Base-by-base conservation (phyloP, 1,139 yeast species). In the Komagataea norvegica region DNA sequence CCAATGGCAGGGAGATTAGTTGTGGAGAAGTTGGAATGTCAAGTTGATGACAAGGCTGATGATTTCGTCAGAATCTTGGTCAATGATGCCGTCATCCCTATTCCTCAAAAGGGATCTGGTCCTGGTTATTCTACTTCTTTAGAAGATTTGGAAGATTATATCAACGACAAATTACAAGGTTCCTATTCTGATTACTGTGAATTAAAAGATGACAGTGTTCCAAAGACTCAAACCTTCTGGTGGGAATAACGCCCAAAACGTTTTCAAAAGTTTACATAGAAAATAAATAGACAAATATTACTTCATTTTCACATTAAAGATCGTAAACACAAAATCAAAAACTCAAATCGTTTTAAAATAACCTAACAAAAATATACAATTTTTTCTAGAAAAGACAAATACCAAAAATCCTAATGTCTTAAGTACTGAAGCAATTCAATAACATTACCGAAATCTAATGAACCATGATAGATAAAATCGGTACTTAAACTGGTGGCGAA, bases 401-500 rank as follows among this genome's bases (percentile, higher is more conserved):
- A 30, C n/a, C 15, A 22, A 22, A 30, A 4, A 8, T 15, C 5
- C 26, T 25, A 37, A 11, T 33, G 35, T 24, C 50, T 52, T 47
- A 52, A 46, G 41, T 47, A 52, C 29, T 51, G 54, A 62, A 85
- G 79, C 63, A 86, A 85, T 51, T 72, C 77, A 41, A 94, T 93
- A 48, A 72, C 72, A 38, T 91, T 94, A 58, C 82, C 82, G 29
- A 88, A 77, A 52, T 77, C 87, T 44, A 48, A 48, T 82, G 74
- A 42, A 38, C 97, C 96, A 36, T 86, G 74, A 64, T 91, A 91
- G 45, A 91, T 95, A 62, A 85, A 91, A 41, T 84, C 74, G 30
- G 96, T 86, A 13, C 96, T 93, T 54, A 91, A 72, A 57, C 79
- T 83, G 31, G 95, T 85, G 37, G 96, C 96, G 59, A 91, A 85